Conservation (phyloP, 495 filamentous ascomycete species). For the Xanthoparmelia taractica region DNA sequence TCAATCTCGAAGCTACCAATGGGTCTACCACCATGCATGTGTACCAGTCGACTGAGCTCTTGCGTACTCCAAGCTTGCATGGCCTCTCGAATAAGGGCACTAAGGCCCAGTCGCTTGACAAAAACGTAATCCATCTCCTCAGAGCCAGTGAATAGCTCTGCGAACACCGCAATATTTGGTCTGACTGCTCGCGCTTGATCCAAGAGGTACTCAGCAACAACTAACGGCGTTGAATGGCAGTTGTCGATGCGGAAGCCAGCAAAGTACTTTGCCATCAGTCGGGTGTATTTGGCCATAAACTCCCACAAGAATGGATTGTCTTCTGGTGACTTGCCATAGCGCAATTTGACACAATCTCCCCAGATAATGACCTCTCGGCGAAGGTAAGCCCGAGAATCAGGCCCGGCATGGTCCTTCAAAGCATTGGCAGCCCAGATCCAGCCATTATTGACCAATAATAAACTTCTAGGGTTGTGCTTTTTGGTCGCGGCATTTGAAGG, state of each 20-base stretch:
- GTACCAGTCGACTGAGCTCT: slow-evolving; percentile 84
- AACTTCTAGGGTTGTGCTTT: slow-evolving; percentile 64
- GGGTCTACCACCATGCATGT: slow-evolving; percentile 86
- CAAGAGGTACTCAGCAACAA: slow-evolving; percentile 87
- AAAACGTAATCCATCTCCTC: slow-evolving; percentile 95
- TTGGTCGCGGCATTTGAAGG: slow-evolving; percentile 70
- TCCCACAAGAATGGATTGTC: slow-evolving; percentile 95
- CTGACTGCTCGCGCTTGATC: slow-evolving; percentile 84
- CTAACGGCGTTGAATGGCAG: slow-evolving; percentile 91
- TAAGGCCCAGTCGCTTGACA: slow-evolving; percentile 83
- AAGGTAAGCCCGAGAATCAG: slow-evolving; percentile 79
- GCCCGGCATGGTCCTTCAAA: slow-evolving; percentile 86
- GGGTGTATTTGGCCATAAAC: slow-evolving; percentile 87
- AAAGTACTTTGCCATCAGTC: slow-evolving; percentile 92
- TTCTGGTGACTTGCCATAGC: slow-evolving; percentile 72
- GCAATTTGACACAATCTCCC: slow-evolving; percentile 96
- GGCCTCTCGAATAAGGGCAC: slow-evolving; percentile 85
- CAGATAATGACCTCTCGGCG: slow-evolving; percentile 94
- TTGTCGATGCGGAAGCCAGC: slow-evolving; percentile 96
- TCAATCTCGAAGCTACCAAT: slow-evolving; percentile 95
- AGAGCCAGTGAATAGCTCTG: slow-evolving; percentile 92
- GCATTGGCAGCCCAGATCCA: slow-evolving; percentile 99
- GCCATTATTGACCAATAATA: slow-evolving; percentile 90
- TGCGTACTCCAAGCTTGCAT: slow-evolving; percentile 98
- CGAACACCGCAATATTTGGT: slow-evolving; percentile 83